These are phyloP conservation scores for Bryoerythrophyllum caledonicum DNA, from an alignment of 225 moss, liverwort and hornwort genomes.

Conservation along the genomic window DNA sequence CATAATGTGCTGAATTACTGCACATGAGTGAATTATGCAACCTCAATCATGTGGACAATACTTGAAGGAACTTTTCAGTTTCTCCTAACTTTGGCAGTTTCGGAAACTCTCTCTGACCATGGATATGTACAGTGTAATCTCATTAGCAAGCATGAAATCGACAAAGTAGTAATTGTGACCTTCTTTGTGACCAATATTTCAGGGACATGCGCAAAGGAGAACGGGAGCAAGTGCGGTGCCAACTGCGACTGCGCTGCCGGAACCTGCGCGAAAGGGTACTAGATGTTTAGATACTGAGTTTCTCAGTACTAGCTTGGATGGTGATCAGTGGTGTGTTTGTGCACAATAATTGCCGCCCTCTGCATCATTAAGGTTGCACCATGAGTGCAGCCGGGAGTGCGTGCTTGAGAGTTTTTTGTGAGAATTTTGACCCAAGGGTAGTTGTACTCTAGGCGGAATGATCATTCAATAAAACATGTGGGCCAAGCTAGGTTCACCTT, in stretches of 20 bases:
- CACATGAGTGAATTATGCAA: background rate
- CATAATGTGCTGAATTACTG: background rate
- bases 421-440: background rate
- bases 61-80: too few species aligned
- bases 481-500: background rate
- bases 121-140: too few species aligned
- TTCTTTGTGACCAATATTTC: too few species aligned
- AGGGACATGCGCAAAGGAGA: constrained; percentile 18
- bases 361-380: background rate
- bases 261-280: background rate
- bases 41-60: too few species aligned
- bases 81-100: too few species aligned
- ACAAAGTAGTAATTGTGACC: background rate
- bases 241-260: constrained; percentile 8
- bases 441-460: background rate
- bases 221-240: background rate
- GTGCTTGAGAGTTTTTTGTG: background rate
- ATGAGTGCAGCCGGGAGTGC: background rate
- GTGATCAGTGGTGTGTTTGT: background rate
- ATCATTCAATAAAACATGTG: background rate
- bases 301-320: background rate
- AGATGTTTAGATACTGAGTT: background rate
- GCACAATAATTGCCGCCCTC: background rate
- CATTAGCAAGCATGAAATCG: too few species aligned
- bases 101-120: too few species aligned